These are phyloP conservation scores for Hypoxylon sp. DNA, from an alignment of 2,329 filamentous ascomycete species.

Conservation along the genomic window DNA sequence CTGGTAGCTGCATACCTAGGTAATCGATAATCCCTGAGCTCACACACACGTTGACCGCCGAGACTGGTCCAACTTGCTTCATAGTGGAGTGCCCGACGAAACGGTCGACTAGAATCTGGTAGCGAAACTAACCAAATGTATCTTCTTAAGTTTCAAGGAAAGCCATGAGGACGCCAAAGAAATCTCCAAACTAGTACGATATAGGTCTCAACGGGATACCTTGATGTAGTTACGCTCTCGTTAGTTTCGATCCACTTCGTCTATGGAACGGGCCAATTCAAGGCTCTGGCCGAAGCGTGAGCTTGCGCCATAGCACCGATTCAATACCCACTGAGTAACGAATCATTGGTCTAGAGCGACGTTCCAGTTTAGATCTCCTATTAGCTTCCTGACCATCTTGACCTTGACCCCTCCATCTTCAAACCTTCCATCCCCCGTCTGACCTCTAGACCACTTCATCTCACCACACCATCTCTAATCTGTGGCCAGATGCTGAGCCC, in stretches of 20 bases:
- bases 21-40: conserved; percentile 49
- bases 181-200: conserved; percentile 21
- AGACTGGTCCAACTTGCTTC: conserved; percentile 48
- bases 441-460: conserved; percentile 43
- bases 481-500: conserved; percentile 51
- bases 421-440: conserved; percentile 44
- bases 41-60: conserved; percentile 52
- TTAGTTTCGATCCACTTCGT: conserved; percentile 32
- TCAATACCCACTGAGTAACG: conserved; percentile 30
- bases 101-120: conserved; percentile 30
- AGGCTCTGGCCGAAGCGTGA: conserved; percentile 42
- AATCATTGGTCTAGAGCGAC: conserved; percentile 45
- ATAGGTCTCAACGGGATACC: conserved; percentile 33
- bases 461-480: conserved; percentile 49
- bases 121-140: conserved; percentile 26
- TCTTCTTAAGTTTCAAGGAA: conserved; percentile 26
- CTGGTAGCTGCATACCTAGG: conserved; percentile 35
- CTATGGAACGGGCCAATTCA: conserved; percentile 30
- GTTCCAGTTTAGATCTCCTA: conserved; percentile 46
- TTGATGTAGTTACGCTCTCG: conserved; percentile 27
- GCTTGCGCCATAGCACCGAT: conserved; percentile 38
- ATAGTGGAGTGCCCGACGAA: conserved; percentile 35
- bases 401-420: conserved; percentile 26
- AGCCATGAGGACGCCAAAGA: conserved; percentile 30
- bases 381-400: conserved; percentile 36